These are phyloP conservation scores for Cordyceps cicadae DNA, from an alignment of 2,329 filamentous ascomycete species.

Conservation along the genomic window DNA sequence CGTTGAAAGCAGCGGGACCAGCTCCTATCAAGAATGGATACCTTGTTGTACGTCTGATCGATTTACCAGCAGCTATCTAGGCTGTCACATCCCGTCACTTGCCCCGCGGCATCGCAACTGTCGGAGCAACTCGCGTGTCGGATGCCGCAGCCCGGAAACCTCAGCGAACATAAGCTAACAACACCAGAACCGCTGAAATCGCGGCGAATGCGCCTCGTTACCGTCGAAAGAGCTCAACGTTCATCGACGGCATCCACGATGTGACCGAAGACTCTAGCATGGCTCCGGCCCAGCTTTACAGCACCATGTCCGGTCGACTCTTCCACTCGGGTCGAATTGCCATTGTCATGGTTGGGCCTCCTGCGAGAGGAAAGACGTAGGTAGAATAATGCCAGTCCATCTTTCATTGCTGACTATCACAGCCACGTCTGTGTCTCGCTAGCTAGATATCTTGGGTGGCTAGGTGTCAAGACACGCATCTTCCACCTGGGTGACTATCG, in stretches of 20 bases:
- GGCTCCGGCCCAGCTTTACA: constrained; percentile 95
- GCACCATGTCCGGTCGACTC: constrained; percentile 90
- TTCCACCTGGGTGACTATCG: constrained; percentile 97
- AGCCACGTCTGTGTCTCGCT: constrained; percentile 93
- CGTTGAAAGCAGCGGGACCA: not conserved
- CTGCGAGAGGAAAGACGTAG: constrained; percentile 89
- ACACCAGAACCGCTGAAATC: constrained; percentile 72
- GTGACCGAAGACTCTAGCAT: constrained; percentile 70
- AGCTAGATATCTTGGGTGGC: constrained; percentile 89
- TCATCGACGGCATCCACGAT: constrained; percentile 96
- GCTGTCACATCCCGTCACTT: not conserved
- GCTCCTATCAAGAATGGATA: constrained; percentile 20
- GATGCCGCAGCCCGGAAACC: not conserved
- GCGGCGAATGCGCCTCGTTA: constrained; percentile 86
- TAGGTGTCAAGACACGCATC: constrained; percentile 95
- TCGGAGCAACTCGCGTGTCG: constrained; percentile 8
- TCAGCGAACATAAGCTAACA: constrained; percentile 20
- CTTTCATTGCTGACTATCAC: not conserved
- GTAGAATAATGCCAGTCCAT: constrained; percentile 19
- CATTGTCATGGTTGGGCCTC: constrained; percentile 92
- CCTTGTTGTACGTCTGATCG: constrained; percentile 21
- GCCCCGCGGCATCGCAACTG: not conserved
- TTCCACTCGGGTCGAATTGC: constrained; percentile 97
- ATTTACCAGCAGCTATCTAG: not conserved
- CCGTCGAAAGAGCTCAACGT: constrained; percentile 86